Conservation (phyloP, 2,329 filamentous ascomycete genomes). For the Fusarium sambucinum region DNA sequence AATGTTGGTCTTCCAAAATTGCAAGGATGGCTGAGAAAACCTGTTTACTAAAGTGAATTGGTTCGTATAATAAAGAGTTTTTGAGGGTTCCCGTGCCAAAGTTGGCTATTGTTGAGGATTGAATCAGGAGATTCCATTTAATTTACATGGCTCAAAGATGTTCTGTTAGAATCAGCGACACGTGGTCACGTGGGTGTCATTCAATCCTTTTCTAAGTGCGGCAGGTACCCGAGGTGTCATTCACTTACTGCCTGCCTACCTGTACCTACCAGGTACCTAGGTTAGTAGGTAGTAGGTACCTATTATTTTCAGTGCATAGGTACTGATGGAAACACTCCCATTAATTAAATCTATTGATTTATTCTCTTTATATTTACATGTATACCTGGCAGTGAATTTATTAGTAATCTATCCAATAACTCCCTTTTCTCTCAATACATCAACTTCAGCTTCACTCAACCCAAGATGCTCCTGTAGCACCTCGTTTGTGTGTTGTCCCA, state of each 20-base stretch:
- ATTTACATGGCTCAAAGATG: constrained; percentile 28
- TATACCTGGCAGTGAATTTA: neutral
- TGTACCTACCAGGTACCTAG: too few relatives aligned
- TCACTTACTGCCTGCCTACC: neutral
- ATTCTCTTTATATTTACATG: neutral
- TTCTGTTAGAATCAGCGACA: constrained; percentile 20
- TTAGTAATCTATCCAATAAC: constrained; percentile 66
- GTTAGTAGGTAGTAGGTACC: too few relatives aligned
- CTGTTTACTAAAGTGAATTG: neutral
- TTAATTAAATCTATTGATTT: neutral
- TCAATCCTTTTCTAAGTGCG: neutral
- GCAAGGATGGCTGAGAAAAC: neutral
- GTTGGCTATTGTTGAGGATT: constrained; percentile 16
- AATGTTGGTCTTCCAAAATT: neutral
- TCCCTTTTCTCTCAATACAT: constrained; percentile 72
- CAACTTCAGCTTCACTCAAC: constrained; percentile 69
- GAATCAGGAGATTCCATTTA: constrained; percentile 3
- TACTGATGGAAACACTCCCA: neutral
- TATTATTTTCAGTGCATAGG: neutral
- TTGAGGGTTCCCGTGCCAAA: neutral
- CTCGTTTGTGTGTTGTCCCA: constrained; percentile 90
- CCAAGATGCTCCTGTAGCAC: constrained; percentile 75
- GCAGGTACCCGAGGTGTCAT: constrained; percentile 1
- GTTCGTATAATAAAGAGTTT: neutral
- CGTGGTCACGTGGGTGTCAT: constrained; percentile 34